Evolutionary conservation across 768 basidiomycete species (phyloP).

Genomic region (Baorangia bicolor): DNA sequence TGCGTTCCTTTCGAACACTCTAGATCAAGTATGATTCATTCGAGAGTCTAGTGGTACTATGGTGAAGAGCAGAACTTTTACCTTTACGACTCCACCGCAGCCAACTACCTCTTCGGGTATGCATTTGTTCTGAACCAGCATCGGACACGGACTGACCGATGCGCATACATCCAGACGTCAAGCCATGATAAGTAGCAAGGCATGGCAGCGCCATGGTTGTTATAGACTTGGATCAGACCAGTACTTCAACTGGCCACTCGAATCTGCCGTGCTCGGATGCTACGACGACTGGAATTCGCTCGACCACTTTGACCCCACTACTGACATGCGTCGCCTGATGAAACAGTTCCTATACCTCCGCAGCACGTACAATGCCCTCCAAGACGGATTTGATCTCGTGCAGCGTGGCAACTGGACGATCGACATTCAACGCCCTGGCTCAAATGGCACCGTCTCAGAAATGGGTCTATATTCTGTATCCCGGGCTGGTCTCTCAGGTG

Average conservation of each 20-base stretch:
- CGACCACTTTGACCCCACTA: constrained; percentile 93
- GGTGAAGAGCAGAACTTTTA: constrained; percentile 95
- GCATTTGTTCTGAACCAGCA: constrained; percentile 19
- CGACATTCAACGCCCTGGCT: constrained; percentile 77
- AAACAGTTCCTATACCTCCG: constrained; percentile 74
- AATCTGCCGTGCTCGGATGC: constrained; percentile 77
- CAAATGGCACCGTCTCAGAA: constrained; percentile 76
- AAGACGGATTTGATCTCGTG: constrained; percentile 86
- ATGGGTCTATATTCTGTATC: constrained; percentile 86
- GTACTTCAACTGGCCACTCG: constrained; percentile 92
- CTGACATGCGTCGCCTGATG: constrained; percentile 71
- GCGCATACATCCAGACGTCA: constrained; percentile 64
- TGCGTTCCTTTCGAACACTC: constrained; percentile 31
- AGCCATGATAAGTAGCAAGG: constrained; percentile 79
- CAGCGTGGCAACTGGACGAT: constrained; percentile 86
- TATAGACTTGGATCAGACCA: constrained; percentile 87
- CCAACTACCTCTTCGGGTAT: constrained; percentile 89
- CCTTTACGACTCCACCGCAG: constrained; percentile 80
- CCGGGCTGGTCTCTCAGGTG: constrained; percentile 54
- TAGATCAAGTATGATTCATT: not conserved
- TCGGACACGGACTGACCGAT: not conserved
- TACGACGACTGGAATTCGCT: constrained; percentile 89
- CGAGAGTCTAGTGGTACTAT: constrained; percentile 59
- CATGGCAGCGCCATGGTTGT: constrained; percentile 94
- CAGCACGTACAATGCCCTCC: constrained; percentile 63